Conservation (phyloP, 768 basidiomycete genomes). For the Lactarius deliciosus region DNA sequence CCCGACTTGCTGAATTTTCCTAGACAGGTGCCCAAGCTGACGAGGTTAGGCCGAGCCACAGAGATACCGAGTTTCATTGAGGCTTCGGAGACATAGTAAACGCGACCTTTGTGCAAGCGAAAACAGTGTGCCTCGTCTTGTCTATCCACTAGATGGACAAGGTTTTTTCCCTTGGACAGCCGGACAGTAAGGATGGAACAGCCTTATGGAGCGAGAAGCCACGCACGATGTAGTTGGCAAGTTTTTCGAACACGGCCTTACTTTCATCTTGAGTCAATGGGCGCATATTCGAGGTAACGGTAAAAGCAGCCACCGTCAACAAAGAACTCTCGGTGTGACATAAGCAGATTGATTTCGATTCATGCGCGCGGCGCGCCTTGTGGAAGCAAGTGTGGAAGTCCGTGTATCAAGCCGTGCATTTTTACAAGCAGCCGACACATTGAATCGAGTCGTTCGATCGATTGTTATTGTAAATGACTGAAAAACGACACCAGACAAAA, state of each 20-base stretch:
- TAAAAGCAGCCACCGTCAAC: neutral
- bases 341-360: neutral
- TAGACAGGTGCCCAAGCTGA: slow-evolving; percentile 93
- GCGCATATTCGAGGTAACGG: slow-evolving; percentile 55
- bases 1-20: slow-evolving; percentile 97
- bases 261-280: slow-evolving; percentile 97
- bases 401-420: too few species aligned
- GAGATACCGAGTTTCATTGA: slow-evolving; percentile 93
- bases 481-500: too few species aligned
- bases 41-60: slow-evolving; percentile 87
- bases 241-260: slow-evolving; percentile 92
- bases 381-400: too few species aligned
- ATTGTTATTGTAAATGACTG: too few species aligned
- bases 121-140: slow-evolving; percentile 95
- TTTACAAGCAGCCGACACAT: too few species aligned
- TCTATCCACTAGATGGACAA: slow-evolving; percentile 93
- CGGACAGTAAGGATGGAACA: neutral
- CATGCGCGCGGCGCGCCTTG: too few species aligned
- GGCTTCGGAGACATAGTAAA: slow-evolving; percentile 94
- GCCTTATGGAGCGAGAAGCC: neutral
- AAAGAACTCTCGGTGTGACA: neutral
- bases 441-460: too few species aligned
- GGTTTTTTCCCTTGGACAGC: slow-evolving; percentile 78
- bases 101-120: slow-evolving; percentile 89
- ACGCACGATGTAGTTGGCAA: slow-evolving; percentile 93